Base-by-base conservation (phyloP, 1,284 basidiomycete genomes). In the Earliella scabrosa region DNA sequence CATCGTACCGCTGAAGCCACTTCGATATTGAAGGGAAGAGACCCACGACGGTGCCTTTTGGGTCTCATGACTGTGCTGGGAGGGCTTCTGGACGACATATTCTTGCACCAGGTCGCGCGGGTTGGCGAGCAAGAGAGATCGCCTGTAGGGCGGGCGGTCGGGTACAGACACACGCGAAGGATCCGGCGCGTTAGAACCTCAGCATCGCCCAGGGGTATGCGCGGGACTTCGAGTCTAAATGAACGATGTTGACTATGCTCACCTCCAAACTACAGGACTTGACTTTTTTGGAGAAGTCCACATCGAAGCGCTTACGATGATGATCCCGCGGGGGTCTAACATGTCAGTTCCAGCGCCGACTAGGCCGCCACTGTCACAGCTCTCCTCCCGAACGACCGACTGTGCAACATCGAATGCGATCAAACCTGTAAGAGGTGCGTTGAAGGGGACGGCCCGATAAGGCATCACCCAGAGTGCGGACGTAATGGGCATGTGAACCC, bases 241-340 rank as follows among this genome's bases (percentile, higher is more conserved):
- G 29, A 31, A 31, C 38, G 49, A 50, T 36, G 48, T 13, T 31
- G 7, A 31, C 29, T 31, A 6, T 13, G 6, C 29, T 13, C 24
- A 48, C 27, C 41, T 36, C 13, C 45, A 48, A 63, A 63, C 59
- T 29, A 61, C 62, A 63, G 52, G 36, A 51, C 47, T 50, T 63
- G 57, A 56, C 59, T 54, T 31, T 41, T 57, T n/a, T 10, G 59
- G 61, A 36, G 29, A 29, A 4, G 39, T 13, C 5, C 10, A 24
- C 10, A 9, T 7, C 9, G 39, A 9, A 18, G 14, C 29, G 29
- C 29, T 31, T 31, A 31, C 29, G 29, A 31, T 31, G 29, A 13
- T 6, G 29, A 31, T 31, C 29, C 6, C 29, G 29, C 29, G 29
- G 29, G 29, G 6, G 29, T 13, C 29, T 31, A 31, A 7, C 29